Base-by-base conservation (phyloP, 371 early-diverging fungal genomes). In the Mucor mucedo region DNA sequence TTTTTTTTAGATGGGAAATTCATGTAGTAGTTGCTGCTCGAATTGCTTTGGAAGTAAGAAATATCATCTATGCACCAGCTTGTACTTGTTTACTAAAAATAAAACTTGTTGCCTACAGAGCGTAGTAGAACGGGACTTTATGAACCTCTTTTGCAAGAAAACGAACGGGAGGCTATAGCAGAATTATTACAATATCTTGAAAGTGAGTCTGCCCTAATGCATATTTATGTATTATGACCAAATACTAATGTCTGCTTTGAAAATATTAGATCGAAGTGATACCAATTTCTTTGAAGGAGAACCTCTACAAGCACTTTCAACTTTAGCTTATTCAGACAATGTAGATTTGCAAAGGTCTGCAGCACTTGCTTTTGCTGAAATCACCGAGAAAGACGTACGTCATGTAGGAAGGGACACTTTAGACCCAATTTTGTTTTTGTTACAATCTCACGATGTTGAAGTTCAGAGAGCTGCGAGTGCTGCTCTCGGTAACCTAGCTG, bases 401-500 rank as follows among this genome's bases (percentile, higher is more conserved):
- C 88, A 90, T 38, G 93, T 93, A 13, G 86, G 87, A 48, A 80
- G 91, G 42, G 91, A 90, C 58, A 89, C 91, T 2, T 65, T 96
- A 60, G 91, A 93, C 68, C 94, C 94, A 1, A 88, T 94, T 27
- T 78, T 93, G 62, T 91, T 89, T 63, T 71, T 96, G 50, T 84
- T 96, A 49, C 91, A 90, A 69, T 92, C 93, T 21, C 87, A 87
- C 63, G 93, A 95, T 74, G 86, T 90, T 30, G 94, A 95, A 70
- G 95, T 95, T 27, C 95, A 94, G 74, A 77, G 93, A 65, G 91
- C 91, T 13, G 93, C 95, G 5, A 91, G 93, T 33, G 93, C 95
- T 8, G 95, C 95, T 8, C 74, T 96, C 45, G 95, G 95, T 33
- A 96, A 95, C 72, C 76, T 96, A 70, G 95, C 96, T 11, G 93